These are phyloP conservation scores for Psilocybe cyanescens DNA, from an alignment of 768 basidiomycete species.

Conservation along the genomic window DNA sequence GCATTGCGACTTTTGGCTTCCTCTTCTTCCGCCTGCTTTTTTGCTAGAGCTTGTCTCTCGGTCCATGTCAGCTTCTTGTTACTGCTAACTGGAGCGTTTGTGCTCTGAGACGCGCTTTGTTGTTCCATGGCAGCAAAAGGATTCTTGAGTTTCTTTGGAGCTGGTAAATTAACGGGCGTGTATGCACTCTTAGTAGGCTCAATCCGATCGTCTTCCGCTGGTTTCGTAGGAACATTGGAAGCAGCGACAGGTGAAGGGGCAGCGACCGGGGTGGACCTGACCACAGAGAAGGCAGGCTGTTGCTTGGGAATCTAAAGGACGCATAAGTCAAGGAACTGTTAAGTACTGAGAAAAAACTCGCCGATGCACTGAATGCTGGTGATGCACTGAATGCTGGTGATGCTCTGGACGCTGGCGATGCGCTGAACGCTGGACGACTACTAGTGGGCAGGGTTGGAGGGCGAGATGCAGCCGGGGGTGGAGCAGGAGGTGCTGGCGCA, in stretches of 20 bases:
- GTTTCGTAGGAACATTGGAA: constrained; percentile 63
- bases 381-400: background rate
- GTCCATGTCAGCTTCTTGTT: constrained; percentile 91
- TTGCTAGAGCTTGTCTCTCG: constrained; percentile 89
- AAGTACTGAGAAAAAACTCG: background rate
- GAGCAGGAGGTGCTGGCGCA: constrained; percentile 38
- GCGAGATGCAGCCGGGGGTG: constrained; percentile 49
- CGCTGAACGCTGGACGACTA: constrained; percentile 35
- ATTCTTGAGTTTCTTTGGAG: constrained; percentile 88
- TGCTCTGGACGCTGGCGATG: constrained; percentile 20
- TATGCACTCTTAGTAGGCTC: constrained; percentile 87
- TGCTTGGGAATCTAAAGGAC: constrained; percentile 17
- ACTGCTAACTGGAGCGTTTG: constrained; percentile 36
- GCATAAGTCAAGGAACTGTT: background rate
- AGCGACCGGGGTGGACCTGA: constrained; percentile 19
- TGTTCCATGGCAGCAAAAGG: constrained; percentile 71
- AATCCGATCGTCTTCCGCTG: constrained; percentile 81
- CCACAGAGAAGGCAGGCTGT: constrained; percentile 22
- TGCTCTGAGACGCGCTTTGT: constrained; percentile 38
- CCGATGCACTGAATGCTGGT: too few species aligned
- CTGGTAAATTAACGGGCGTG: constrained; percentile 81
- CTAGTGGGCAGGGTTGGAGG: constrained; percentile 47
- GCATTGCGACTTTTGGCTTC: constrained; percentile 65
- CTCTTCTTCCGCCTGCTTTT: constrained; percentile 84
- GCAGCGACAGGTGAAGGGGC: constrained; percentile 36